Base-by-base conservation (phyloP, 176 grass and related monocot genomes). In the Bromus sterilis region DNA sequence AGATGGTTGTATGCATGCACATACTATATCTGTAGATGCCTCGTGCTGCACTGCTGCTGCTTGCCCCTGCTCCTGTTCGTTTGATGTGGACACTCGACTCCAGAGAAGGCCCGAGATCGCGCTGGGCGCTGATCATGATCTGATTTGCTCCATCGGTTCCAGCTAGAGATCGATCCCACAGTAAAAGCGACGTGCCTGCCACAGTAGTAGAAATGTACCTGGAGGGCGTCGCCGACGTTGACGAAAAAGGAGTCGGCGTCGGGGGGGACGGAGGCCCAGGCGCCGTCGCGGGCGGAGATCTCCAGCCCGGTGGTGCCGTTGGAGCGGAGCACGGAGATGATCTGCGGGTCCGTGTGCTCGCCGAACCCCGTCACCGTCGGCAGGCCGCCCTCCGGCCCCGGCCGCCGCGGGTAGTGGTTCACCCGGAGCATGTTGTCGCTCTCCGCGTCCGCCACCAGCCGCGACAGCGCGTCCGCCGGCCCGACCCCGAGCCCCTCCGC, bases 341-440 rank as follows among this genome's bases (percentile, higher is more conserved):
- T 84, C 84, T 97, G 94, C 7, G 94, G 94, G 77, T 97, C 94
- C 0, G 94, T 97, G 90, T 97, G 94, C 88, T 94, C 92, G 36
- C 94, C 94, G 78, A 97, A 97, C n/a, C 94, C 94, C 18, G 94
- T 97, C 20, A 94, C 94, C 18, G 94, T 97, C 20, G 92, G 62
- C 59, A 94, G 42, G 76, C 29, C 33, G 36, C 30, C 86, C 57
- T 71, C 78, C 39, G 82, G 62, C 11, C 73, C 85, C 4, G 89
- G 89, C 14, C 89, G 87, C 30, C 85, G 92, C 36, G 89, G 94
- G 83, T 97, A 97, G 79, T 97, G 94, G 66, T 97, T 97, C 76
- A 97, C 77, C 63, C 92, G 82, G 43, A 94, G 51, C 74, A 92
- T 40, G 57, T 49, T 87, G 75, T 97, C 94, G 37, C 92, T 97